Evolutionary conservation across 2,329 filamentous ascomycete species (phyloP), one percentile per base, ranked within the genome.

Genomic region (Purpureocillium lavendulum): DNA sequence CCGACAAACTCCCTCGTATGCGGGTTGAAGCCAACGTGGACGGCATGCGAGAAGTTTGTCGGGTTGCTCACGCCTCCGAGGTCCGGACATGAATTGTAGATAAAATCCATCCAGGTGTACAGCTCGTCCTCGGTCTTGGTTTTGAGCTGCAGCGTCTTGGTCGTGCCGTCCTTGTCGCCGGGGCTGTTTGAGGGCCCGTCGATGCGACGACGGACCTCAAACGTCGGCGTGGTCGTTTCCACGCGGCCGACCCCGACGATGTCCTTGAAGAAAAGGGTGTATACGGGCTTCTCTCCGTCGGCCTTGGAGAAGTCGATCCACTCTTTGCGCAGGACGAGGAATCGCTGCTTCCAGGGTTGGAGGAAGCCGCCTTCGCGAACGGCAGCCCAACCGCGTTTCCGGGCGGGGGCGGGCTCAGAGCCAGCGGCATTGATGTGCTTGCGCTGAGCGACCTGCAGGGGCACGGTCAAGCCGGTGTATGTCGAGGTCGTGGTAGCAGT

Each of bases 51-150:
- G 67, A 98, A 98, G 68, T 97, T 96, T 49, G 92, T 97, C 5
- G 92, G 92, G 62, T 97, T 96, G 66, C 90, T 96, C 40, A 98
- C 92, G 51, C 92, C 92, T 45, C 92, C 89, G 87, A 97, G 95
- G 46, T 87, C 90, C 14, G 92, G 92, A 61, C 90, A 97, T 48
- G 90, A 83, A 52, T 90, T 88, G 60, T 97, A 97, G 50, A 98
- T 94, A 60, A 89, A 87, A 62, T 98, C 92, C 55, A 97, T 95
- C 92, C 92, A 98, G 54, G 94, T 87, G 62, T 98, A 98, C 39
- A 98, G 80, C 51, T 98, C 92, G 56, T 95, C 89, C 55, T 98
- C 92, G 40, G 81, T 84, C 65, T 96, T 94, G 53, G 96, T 88
- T 59, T 85, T 87, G 60, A 95, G 92, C 47, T 92, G 88, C 38